Evolutionary conservation across 148 eudicot species (phyloP), one percentile per base, ranked within the genome.

Genomic region (Heliamphora exappendiculata): DNA sequence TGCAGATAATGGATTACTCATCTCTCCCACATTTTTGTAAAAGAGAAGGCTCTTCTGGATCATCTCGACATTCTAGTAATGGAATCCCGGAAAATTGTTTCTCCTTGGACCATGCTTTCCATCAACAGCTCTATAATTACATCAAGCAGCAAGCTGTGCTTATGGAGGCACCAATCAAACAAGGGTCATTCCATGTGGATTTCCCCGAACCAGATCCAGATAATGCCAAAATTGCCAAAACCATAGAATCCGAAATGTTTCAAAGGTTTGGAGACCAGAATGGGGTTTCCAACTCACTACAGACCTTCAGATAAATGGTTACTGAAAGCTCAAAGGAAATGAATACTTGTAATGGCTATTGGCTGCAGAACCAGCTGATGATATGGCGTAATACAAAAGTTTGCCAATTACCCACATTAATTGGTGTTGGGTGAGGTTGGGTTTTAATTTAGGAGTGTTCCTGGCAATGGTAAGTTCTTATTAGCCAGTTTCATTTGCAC

Each of bases 21-120:
- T 87, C 93, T 29, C 97, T 96, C 62, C 99, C 99, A 16, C 99
- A 93, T 75, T 96, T 96, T 81, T 96, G 99, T 83, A 87, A 84
- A 86, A 88, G 83, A 85, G 93, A 89, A 87, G 97, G 98, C 5
- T 95, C 98, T 2, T 95, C 98, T 2, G 99, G 99, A 47, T 92
- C 96, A 60, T 90, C 97, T 59, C 75, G 88, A 60, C 82, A 88
- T 79, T 85, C 88, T n/a, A 91, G 91, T 78, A 87, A 84, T 22
- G 94, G 90, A 76, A 76, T 73, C 13, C 79, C 72, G 2, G 84
- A 84, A 57, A 87, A 87, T 74, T 93, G 97, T 79, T 93, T 88
- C 80, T 89, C 92, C 24, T 81, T 87, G 49, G 97, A 91, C 76
- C 97, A 91, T 65, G 54, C 78, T 24, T 89, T 88, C 76, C 97